phyloP scores from a whole-genome alignment of 1,139 yeast genomes.

The Yamadazyma spencermartinsiae region DNA sequence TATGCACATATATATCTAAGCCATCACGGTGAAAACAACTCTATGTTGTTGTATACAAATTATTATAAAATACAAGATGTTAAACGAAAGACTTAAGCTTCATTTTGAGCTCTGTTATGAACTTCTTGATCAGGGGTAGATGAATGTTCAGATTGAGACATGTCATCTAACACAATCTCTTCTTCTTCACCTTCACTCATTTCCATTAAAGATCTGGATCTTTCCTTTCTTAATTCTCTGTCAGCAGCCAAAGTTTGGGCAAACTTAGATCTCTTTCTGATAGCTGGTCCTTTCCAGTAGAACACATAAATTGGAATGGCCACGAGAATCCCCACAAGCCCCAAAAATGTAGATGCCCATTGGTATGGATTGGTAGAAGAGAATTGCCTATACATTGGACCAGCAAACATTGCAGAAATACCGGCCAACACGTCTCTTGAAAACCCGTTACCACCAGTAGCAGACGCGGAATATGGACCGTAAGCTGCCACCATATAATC shows the following conservation, averaged over 20 bases:
- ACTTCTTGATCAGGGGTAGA: not conserved
- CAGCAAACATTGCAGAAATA: slow-evolving; percentile 34
- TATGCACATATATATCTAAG: not conserved
- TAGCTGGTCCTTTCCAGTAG: slow-evolving; percentile 31
- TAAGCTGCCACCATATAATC: slow-evolving; percentile 42
- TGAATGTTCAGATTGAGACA: not conserved
- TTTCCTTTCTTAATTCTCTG: slow-evolving; percentile 17
- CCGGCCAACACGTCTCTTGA: slow-evolving; percentile 42
- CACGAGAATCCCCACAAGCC: slow-evolving; percentile 29
- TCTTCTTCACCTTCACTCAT: slow-evolving; percentile 13
- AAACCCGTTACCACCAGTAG: slow-evolving; percentile 42
- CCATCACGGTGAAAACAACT: not conserved
- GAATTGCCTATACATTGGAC: slow-evolving; percentile 33
- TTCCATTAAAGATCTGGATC: slow-evolving; percentile 10
- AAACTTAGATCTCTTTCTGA: slow-evolving; percentile 25
- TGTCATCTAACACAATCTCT: slow-evolving; percentile 14
- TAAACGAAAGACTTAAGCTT: not conserved
- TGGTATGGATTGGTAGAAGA: slow-evolving; percentile 27
- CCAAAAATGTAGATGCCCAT: slow-evolving; percentile 38
- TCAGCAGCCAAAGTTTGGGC: slow-evolving; percentile 34
- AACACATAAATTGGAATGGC: slow-evolving; percentile 29
- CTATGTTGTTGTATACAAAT: too few relatives aligned
- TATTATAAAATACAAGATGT: too few relatives aligned
- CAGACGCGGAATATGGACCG: slow-evolving; percentile 41
- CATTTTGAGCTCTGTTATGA: slow-evolving; percentile 2